Conservation (phyloP, 257 asterid species). For the Solanum chaucha region DNA sequence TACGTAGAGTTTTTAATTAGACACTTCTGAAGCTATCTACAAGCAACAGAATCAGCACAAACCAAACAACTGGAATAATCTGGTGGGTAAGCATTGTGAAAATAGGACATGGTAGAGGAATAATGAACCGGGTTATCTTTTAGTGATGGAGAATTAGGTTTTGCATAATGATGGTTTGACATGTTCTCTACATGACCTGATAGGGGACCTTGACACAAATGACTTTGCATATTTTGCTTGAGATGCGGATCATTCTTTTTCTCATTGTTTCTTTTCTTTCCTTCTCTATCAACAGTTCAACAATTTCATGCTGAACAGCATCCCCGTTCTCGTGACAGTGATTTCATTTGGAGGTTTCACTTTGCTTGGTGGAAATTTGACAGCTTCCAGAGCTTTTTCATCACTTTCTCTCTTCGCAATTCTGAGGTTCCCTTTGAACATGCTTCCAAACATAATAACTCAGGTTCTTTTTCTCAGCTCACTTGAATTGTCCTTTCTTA, state of each 20-base stretch:
- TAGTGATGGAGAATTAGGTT: neutral
- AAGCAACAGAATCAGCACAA: neutral
- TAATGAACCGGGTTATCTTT: neutral
- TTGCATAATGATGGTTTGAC: neutral
- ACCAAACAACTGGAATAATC: neutral
- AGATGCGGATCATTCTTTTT: neutral
- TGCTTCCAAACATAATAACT: slow-evolving; percentile 84
- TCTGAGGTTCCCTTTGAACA: slow-evolving; percentile 59
- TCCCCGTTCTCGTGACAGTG: slow-evolving; percentile 80
- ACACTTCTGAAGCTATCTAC: neutral
- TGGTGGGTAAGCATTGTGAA: neutral
- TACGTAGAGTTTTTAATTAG: neutral
- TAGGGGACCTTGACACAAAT: neutral
- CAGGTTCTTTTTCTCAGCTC: slow-evolving; percentile 38
- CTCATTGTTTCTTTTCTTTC: neutral
- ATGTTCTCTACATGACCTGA: neutral
- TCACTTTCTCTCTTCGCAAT: slow-evolving; percentile 74
- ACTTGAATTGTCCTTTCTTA: neutral
- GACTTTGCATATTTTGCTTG: neutral
- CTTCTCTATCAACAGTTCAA: slow-evolving; percentile 50
- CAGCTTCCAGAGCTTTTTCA: slow-evolving; percentile 89
- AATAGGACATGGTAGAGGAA: neutral
- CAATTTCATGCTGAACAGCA: slow-evolving; percentile 67
- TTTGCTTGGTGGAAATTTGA: slow-evolving; percentile 71
- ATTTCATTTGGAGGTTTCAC: slow-evolving; percentile 76